Conservation (phyloP, 179 eudicot species). For the Gypsophila paniculata region DNA sequence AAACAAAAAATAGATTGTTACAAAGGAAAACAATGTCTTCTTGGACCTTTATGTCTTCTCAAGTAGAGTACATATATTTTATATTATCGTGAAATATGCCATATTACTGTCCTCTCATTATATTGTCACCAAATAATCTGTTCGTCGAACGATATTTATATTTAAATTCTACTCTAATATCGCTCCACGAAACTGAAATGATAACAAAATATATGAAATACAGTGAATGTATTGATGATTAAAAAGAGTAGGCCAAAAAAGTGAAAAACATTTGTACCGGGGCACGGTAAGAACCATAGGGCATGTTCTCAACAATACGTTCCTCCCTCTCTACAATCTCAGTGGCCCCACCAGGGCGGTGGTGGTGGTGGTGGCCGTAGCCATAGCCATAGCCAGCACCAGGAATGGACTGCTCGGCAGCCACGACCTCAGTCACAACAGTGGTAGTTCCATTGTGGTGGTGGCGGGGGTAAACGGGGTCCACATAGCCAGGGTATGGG, state of each 20-base stretch:
- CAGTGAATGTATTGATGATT: too few relatives aligned
- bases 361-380: conserved; percentile 8
- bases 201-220: too few relatives aligned
- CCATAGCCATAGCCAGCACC: not conserved
- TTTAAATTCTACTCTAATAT: too few relatives aligned
- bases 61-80: too few relatives aligned
- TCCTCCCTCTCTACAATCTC: conserved; percentile 14
- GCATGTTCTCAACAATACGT: conserved; percentile 10
- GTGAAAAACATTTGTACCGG: not conserved
- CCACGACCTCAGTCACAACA: conserved; percentile 11
- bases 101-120: too few relatives aligned
- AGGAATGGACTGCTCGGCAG: not conserved
- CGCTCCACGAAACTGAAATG: too few relatives aligned
- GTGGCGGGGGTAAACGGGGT: conserved; percentile 10
- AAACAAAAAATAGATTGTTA: not conserved
- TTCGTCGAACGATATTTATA: too few relatives aligned
- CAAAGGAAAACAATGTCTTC: not conserved
- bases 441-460: conserved; percentile 8
- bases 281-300: conserved; percentile 9
- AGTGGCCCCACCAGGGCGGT: not conserved
- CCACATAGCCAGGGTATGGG: conserved; percentile 6
- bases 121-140: too few relatives aligned
- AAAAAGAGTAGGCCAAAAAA: too few relatives aligned
- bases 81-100: too few relatives aligned
- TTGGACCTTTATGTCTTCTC: too few relatives aligned